Conservation (phyloP, 1,284 basidiomycete genomes). For the Singerocomus rubriflavus region DNA sequence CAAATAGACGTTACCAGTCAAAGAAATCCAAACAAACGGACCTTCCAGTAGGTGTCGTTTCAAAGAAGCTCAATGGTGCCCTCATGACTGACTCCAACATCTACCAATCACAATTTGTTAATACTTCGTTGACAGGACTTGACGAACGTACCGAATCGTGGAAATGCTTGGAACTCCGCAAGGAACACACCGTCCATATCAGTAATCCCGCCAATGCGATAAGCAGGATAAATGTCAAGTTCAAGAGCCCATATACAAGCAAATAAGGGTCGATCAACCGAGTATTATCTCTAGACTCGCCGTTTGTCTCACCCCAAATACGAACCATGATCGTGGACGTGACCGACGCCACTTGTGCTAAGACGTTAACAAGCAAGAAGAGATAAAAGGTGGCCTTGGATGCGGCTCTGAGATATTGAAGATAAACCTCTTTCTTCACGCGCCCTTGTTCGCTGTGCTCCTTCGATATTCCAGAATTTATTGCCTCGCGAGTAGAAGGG, state of each 20-base stretch:
- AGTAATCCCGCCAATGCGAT: slow-evolving; percentile 56
- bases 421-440: slow-evolving; percentile 78
- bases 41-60: slow-evolving; percentile 79
- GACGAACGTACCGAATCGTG: slow-evolving; percentile 65
- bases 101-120: slow-evolving; percentile 34
- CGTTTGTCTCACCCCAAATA: slow-evolving; percentile 80
- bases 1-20: too few species aligned
- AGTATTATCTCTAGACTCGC: slow-evolving; percentile 53
- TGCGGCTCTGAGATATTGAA: slow-evolving; percentile 77
- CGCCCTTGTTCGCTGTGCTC: slow-evolving; percentile 83
- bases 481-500: slow-evolving; percentile 37
- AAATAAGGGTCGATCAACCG: slow-evolving; percentile 53
- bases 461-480: slow-evolving; percentile 51
- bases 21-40: slow-evolving; percentile 28
- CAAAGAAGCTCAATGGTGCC: slow-evolving; percentile 86
- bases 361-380: slow-evolving; percentile 59
- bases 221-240: slow-evolving; percentile 49
- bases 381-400: slow-evolving; percentile 67
- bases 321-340: slow-evolving; percentile 70
- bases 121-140: neutral
- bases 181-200: slow-evolving; percentile 77
- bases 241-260: slow-evolving; percentile 60
- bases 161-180: slow-evolving; percentile 71
- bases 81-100: slow-evolving; percentile 78
- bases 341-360: slow-evolving; percentile 55